Base-by-base conservation (phyloP, 371 early-diverging fungal species). In the Mortierella sp. region DNA sequence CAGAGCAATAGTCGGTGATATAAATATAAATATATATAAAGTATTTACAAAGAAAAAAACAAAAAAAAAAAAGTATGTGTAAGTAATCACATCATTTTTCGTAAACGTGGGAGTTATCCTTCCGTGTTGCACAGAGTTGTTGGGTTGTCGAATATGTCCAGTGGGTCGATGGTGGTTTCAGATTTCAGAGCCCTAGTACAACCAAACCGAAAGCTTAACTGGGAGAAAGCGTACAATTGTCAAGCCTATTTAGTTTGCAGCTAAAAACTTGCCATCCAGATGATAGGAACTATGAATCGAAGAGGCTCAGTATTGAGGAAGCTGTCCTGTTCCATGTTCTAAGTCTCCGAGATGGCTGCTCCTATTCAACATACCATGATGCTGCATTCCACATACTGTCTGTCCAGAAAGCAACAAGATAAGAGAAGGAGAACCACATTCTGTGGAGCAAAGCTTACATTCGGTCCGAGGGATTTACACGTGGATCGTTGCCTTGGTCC, bases 401-500 rank as follows among this genome's bases (percentile, higher is more conserved):
- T 26, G 28, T 23, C 6, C 23, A 32, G 23, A 43, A 26, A 28
- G 29, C 23, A 15, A 61, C 26, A 43, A n/a, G 31, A 29, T 6
- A 28, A 29, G 9, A 22, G 3, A 43, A 47, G 37, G n/a, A n/a
- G n/a, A n/a, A n/a, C n/a, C n/a, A n/a, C n/a, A n/a, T n/a, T n/a
- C 40, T 37, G 6, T 7, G 40, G 13, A 37, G 13, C 6, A 12
- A 35, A 43, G 19, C 66, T 72, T 72, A 72, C 72, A 72, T 66
- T 51, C 72, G 72, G 56, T 72, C 72, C 26, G 72, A 65, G n/a
- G 56, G 72, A 55, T 72, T 72, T 65, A 65, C 61, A 59, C 72
- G 72, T 56, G 67, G 73, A 57, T 72, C 73, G 40, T 56, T 58
- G 61, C 61, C 65, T 34, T 65, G 72, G 49, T 72, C 73, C 56